Evolutionary conservation across 345 rosid species (phyloP).

Genomic region (Physaria fendleri): DNA sequence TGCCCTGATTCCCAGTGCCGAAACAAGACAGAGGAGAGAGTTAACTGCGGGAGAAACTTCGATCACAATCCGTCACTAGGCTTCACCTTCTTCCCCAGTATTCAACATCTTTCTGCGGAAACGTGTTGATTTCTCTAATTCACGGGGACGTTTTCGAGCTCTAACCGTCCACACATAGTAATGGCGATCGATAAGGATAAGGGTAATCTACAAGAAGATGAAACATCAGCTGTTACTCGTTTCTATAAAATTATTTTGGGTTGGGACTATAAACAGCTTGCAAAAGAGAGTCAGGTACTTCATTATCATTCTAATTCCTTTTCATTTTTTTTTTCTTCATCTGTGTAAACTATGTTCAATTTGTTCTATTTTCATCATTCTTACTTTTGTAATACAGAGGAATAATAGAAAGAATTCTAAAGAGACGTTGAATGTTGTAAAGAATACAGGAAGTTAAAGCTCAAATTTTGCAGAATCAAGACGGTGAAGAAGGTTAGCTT

Average conservation of each 20-base stretch:
- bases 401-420: constrained; percentile 24
- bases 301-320: not conserved
- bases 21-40: no score
- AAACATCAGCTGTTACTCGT: constrained; percentile 44
- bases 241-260: constrained; percentile 65
- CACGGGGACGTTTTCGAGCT: no score
- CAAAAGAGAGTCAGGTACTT: constrained; percentile 40
- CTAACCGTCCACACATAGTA: no score
- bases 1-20: no score
- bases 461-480: constrained; percentile 69
- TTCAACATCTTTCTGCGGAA: no score
- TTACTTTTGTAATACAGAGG: constrained; percentile 28
- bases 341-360: no score
- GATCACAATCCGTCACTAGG: no score
- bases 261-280: constrained; percentile 75
- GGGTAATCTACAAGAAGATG: constrained; percentile 48
- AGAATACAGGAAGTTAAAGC: constrained; percentile 86
- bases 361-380: no score
- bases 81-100: no score
- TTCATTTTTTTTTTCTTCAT: not conserved
- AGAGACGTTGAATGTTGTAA: constrained; percentile 45
- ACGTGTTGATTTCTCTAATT: no score
- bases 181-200: constrained; percentile 63
- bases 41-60: no score
- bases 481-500: constrained; percentile 64